Conservation (phyloP, 306 rosid species). For the Prunus mira region DNA sequence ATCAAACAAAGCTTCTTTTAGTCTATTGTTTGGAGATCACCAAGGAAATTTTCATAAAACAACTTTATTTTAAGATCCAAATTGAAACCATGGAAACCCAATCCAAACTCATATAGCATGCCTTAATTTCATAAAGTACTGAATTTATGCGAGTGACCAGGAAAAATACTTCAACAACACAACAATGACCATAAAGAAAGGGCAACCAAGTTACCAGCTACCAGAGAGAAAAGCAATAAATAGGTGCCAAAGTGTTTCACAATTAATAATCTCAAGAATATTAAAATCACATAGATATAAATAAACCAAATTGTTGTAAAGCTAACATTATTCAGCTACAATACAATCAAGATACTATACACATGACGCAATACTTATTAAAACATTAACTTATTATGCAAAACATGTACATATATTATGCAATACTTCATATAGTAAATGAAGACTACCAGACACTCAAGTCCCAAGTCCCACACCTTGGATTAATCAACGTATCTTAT, state of each 20-base stretch:
- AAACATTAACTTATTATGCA: too few relatives aligned
- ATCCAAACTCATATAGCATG: not conserved
- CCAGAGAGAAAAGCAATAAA: not conserved
- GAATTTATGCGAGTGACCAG: not conserved
- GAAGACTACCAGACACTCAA: not conserved
- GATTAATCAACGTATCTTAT: conserved; percentile 16
- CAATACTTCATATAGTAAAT: too few relatives aligned
- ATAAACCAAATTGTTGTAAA: not conserved
- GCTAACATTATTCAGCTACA: not conserved
- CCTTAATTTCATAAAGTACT: not conserved
- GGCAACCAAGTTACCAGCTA: not conserved
- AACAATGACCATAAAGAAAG: not conserved
- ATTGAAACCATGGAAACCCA: not conserved
- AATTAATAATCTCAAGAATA: not conserved
- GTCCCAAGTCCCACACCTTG: not conserved
- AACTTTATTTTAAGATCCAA: not conserved
- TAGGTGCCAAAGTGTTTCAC: not conserved
- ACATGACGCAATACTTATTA: too few relatives aligned
- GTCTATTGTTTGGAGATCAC: too few relatives aligned
- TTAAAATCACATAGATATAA: not conserved
- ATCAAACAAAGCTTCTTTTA: too few relatives aligned
- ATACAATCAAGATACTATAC: too few relatives aligned
- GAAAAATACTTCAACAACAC: not conserved
- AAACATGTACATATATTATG: too few relatives aligned
- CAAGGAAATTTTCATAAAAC: too few relatives aligned